Base-by-base conservation (phyloP, 306 rosid species). In the Fragaria iinumae region DNA sequence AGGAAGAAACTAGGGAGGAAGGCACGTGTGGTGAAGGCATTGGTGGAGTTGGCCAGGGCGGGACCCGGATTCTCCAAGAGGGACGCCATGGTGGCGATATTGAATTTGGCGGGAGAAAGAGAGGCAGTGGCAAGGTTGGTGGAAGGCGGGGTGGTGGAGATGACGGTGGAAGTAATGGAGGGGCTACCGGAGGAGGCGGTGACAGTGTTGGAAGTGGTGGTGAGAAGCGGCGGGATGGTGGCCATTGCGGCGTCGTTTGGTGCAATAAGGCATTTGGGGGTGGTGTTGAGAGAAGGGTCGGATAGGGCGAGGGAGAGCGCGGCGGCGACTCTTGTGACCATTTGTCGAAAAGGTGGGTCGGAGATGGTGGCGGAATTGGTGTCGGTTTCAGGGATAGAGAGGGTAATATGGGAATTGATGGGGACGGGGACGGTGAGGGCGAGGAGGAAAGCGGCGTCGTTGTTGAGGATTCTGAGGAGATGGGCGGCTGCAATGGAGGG, bases 401-500 rank as follows among this genome's bases (percentile, higher is more conserved):
- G 99, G 74, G 83, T 90, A 1, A 79, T 86, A 43, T 96, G 99
- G 99, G 98, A 91, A 47, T 73, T 88, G 52, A 92, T 96, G 98
- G 97, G 91, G 44, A 81, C 81, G 25, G 97, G 98, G 36, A 87
- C 90, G 3, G 32, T 78, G 14, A 86, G 99, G 64, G 96, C 86
- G 13, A 87, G 89, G 72, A 87, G 97, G 70, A 95, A 95, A 72
- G 99, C 97, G 0, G 93, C 93, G 4, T 84, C 93, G n/a, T 74
- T 96, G 52, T 80, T 96, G 86, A 87, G 97, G 79, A 86, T 89
- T 32, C 70, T 96, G 5, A 80, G 99, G 44, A 83, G 96, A 69
- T 92, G 99, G 99, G 93, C 94, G 16, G 99, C 96, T 2, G 98
- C 93, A 4, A 72, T 96, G 74, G 90, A 86, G 11, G 79, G 70